phyloP scores from a whole-genome alignment of 768 basidiomycete species.

The Lactifluus echinatus region DNA sequence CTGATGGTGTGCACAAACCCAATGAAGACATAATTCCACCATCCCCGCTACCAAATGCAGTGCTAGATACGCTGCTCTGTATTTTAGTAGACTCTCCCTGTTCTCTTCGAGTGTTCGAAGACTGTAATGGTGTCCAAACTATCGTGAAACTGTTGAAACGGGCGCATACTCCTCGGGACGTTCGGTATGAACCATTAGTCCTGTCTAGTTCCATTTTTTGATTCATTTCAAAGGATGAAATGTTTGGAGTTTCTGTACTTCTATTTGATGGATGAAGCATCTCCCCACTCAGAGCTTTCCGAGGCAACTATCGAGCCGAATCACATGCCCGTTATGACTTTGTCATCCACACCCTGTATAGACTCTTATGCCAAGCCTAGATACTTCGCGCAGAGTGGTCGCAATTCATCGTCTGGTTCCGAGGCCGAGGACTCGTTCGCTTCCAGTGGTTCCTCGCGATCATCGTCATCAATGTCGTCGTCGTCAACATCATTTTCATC shows the following conservation, averaged over 20 bases:
- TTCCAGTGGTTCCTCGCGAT: slow-evolving; percentile 13
- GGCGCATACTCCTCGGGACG: slow-evolving; percentile 77
- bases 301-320: slow-evolving; percentile 24
- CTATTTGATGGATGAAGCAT: slow-evolving; percentile 80
- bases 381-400: slow-evolving; percentile 14
- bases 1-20: slow-evolving; percentile 22
- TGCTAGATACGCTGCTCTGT: slow-evolving; percentile 80
- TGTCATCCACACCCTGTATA: slow-evolving; percentile 23
- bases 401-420: slow-evolving; percentile 21
- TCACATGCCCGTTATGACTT: slow-evolving; percentile 33
- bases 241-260: slow-evolving; percentile 94
- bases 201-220: background rate
- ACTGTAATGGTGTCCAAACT: slow-evolving; percentile 63
- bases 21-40: background rate
- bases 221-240: slow-evolving; percentile 62
- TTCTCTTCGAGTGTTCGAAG: slow-evolving; percentile 74
- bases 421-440: slow-evolving; percentile 20
- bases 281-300: slow-evolving; percentile 21
- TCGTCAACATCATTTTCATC: slow-evolving; percentile 27
- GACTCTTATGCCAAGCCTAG: slow-evolving; percentile 21
- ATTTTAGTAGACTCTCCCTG: slow-evolving; percentile 79
- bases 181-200: slow-evolving; percentile 47
- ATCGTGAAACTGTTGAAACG: slow-evolving; percentile 86
- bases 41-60: slow-evolving; percentile 35
- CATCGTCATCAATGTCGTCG: slow-evolving; percentile 19